phyloP scores from a whole-genome alignment of 345 rosid species.

The Eucalyptus pumila region DNA sequence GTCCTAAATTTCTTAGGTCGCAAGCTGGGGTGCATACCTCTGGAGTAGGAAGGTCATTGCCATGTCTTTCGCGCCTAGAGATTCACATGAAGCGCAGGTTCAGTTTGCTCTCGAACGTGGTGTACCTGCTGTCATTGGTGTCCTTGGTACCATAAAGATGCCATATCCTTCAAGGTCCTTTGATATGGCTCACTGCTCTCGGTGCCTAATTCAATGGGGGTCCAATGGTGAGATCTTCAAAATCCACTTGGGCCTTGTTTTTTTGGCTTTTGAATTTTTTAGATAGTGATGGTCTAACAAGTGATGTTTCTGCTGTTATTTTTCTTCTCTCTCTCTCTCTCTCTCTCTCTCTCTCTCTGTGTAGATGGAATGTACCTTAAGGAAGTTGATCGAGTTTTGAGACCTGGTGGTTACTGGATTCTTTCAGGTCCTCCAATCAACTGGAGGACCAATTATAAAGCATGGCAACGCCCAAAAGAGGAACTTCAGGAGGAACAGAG shows the following conservation, averaged over 20 bases:
- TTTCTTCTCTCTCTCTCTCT: neutral
- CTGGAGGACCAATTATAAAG: constrained; percentile 74
- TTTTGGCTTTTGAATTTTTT: neutral
- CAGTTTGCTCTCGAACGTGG: constrained; percentile 99
- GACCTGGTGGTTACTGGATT: constrained; percentile 98
- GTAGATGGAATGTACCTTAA: constrained; percentile 85
- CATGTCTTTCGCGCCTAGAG: constrained; percentile 99
- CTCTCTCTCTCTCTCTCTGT: neutral
- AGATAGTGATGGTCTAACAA: neutral
- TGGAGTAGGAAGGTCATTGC: constrained; percentile 95
- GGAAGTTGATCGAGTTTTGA: constrained; percentile 97
- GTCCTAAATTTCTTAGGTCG: constrained; percentile 44
- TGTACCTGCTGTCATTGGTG: constrained; percentile 98
- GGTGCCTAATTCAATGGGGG: constrained; percentile 98
- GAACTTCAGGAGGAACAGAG: constrained; percentile 86
- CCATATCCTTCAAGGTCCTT: constrained; percentile 92
- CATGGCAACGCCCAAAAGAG: constrained; percentile 95
- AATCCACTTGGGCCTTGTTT: neutral
- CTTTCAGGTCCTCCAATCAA: constrained; percentile 98
- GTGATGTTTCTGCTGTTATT: neutral
- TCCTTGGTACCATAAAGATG: constrained; percentile 82
- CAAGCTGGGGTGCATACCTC: constrained; percentile 96
- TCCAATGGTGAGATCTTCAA: constrained; percentile 53
- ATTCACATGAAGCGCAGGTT: constrained; percentile 97
- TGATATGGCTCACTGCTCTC: constrained; percentile 98